Evolutionary conservation across 1,139 yeast species (phyloP).

Genomic region (Yamadazyma oceani): DNA sequence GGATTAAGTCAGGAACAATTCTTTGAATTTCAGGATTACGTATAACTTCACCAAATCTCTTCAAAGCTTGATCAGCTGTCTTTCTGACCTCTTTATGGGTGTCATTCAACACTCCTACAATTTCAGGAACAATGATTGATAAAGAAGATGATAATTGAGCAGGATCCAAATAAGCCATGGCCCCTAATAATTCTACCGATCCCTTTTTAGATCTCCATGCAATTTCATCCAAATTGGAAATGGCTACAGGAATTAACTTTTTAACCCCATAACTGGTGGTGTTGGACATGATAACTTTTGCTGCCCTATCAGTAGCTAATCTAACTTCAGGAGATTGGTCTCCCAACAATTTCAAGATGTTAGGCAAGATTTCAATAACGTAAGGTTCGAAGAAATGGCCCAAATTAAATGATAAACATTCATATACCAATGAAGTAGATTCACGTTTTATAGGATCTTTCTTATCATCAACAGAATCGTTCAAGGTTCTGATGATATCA

Average conservation of each 20-base stretch:
- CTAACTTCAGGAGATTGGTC: conserved; percentile 85
- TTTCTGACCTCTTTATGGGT: conserved; percentile 95
- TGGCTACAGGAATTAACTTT: conserved; percentile 86
- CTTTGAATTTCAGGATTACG: conserved; percentile 95
- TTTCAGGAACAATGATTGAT: conserved; percentile 90
- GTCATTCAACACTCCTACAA: conserved; percentile 91
- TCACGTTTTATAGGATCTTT: conserved; percentile 75
- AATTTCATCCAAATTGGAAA: conserved; percentile 80
- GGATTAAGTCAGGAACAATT: conserved; percentile 82
- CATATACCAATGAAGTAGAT: conserved; percentile 86
- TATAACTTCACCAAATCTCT: conserved; percentile 94
- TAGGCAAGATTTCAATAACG: conserved; percentile 83
- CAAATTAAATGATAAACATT: conserved; percentile 74
- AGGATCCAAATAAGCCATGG: conserved; percentile 98
- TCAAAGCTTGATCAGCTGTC: conserved; percentile 88
- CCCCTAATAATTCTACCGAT: conserved; percentile 91
- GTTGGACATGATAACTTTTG: conserved; percentile 83
- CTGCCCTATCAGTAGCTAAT: conserved; percentile 83
- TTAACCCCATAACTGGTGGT: conserved; percentile 93
- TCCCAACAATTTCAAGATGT: conserved; percentile 77
- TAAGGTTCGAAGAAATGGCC: conserved; percentile 89
- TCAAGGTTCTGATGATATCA: conserved; percentile 72
- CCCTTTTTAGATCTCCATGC: conserved; percentile 98
- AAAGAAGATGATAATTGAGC: conserved; percentile 87
- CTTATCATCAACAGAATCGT: conserved; percentile 89